These are phyloP conservation scores for Ailanthus altissimus DNA, from an alignment of 345 rosid species.

Conservation along the genomic window DNA sequence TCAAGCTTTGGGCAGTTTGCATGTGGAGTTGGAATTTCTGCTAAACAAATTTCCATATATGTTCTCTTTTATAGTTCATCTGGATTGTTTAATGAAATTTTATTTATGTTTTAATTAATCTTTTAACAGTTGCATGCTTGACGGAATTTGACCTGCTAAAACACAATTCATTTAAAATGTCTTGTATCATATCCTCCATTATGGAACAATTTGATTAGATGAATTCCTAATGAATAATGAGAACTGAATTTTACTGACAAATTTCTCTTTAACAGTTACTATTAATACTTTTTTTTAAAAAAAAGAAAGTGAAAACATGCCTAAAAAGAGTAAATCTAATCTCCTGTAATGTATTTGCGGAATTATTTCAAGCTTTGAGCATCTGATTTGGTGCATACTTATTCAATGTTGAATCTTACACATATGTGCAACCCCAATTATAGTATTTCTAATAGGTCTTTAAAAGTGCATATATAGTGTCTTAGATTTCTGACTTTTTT, in stretches of 20 bases:
- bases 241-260: not conserved
- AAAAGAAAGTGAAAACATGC: not conserved
- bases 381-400: not conserved
- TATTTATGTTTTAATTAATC: conserved; percentile 5
- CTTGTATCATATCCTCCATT: not conserved
- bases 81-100: not conserved
- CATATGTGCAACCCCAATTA: not conserved
- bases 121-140: not conserved
- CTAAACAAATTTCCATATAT: not conserved
- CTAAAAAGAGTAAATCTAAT: not conserved
- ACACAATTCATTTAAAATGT: not conserved
- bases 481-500: not conserved
- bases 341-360: not conserved
- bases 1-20: conserved; percentile 7
- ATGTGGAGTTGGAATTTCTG: not conserved
- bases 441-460: not conserved
- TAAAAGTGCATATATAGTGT: not conserved
- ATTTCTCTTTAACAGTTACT: not conserved
- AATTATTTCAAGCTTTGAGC: not conserved
- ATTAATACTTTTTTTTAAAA: not conserved
- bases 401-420: not conserved
- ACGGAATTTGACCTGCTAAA: not conserved
- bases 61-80: not conserved
- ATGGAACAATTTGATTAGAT: not conserved
- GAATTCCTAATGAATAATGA: not conserved